A percentile compares a stretch with the other conserved stretches of the same genome.
Conservation (phyloP, 441 rosid species). For the Adansonia rubrostipa region DNA sequence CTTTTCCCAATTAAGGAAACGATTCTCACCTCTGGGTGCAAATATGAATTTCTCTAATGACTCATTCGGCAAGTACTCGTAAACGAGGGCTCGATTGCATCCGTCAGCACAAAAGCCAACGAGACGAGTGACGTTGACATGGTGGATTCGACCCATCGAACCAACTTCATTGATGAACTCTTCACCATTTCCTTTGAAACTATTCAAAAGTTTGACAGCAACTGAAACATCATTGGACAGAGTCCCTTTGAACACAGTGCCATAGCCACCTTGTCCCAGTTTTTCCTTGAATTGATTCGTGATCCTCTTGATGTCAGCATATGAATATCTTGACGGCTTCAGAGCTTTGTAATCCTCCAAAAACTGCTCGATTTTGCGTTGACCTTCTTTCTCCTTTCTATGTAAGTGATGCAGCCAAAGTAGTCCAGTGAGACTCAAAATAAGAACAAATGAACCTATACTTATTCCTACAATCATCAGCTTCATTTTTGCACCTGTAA, state of each 20-base stretch:
- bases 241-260: constrained; percentile 41
- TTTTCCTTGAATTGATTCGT: constrained; percentile 32
- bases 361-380: constrained; percentile 28
- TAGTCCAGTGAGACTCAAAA: not conserved
- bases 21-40: not conserved
- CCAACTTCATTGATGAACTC: constrained; percentile 31
- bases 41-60: constrained; percentile 32
- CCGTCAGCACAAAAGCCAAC: constrained; percentile 29
- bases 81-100: constrained; percentile 19
- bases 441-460: constrained; percentile 4
- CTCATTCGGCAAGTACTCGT: constrained; percentile 29
- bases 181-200: constrained; percentile 24
- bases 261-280: constrained; percentile 42
- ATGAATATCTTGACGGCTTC: constrained; percentile 31
- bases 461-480: constrained; percentile 18
- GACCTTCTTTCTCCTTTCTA: constrained; percentile 22
- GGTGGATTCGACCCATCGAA: constrained; percentile 33
- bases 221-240: constrained; percentile 35
- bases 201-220: constrained; percentile 22
- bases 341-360: constrained; percentile 26
- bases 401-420: not conserved
- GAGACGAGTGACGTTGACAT: constrained; percentile 25
- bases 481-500: not conserved
- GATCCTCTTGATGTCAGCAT: constrained; percentile 34
- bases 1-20: constrained; percentile 20